phyloP scores from a whole-genome alignment of 2,329 filamentous ascomycete species.

The Monosporascus cannonballus region DNA sequence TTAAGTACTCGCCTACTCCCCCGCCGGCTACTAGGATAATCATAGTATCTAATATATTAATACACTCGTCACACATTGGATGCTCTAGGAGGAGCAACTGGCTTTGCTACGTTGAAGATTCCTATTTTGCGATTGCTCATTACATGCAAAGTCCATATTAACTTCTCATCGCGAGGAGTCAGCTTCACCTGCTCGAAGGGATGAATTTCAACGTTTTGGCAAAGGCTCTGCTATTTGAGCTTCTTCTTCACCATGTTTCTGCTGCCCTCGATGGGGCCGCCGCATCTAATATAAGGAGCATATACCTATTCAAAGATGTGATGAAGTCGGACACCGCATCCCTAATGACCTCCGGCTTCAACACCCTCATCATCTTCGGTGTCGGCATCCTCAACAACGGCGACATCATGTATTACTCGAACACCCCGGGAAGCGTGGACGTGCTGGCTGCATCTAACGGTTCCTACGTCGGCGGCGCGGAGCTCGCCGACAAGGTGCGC shows the following conservation, averaged over 20 bases:
- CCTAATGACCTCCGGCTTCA: slow-evolving; percentile 36
- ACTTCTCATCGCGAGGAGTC: not conserved
- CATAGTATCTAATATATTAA: no score
- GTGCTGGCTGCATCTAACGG: slow-evolving; percentile 31
- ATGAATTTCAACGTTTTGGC: slow-evolving; percentile 10
- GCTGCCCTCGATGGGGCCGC: slow-evolving; percentile 7
- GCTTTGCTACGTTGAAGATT: not conserved
- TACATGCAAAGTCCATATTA: not conserved
- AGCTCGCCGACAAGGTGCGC: slow-evolving; percentile 40
- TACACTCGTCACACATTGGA: not conserved
- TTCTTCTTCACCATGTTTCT: slow-evolving; percentile 8
- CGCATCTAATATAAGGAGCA: slow-evolving; percentile 19
- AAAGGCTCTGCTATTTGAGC: slow-evolving; percentile 11
- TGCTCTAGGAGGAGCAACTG: not conserved
- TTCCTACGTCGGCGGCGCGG: slow-evolving; percentile 41
- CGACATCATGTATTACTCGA: slow-evolving; percentile 40
- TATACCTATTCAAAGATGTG: slow-evolving; percentile 38
- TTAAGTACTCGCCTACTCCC: not conserved
- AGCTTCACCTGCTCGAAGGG: not conserved
- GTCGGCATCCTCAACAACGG: slow-evolving; percentile 36
- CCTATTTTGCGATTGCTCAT: not conserved
- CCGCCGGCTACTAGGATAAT: no score
- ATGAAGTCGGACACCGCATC: slow-evolving; percentile 37
- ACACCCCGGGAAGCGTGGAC: slow-evolving; percentile 30
- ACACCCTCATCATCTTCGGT: slow-evolving; percentile 37